Conservation (phyloP, 2,329 filamentous ascomycete species). For the Ascochyta koolunga region DNA sequence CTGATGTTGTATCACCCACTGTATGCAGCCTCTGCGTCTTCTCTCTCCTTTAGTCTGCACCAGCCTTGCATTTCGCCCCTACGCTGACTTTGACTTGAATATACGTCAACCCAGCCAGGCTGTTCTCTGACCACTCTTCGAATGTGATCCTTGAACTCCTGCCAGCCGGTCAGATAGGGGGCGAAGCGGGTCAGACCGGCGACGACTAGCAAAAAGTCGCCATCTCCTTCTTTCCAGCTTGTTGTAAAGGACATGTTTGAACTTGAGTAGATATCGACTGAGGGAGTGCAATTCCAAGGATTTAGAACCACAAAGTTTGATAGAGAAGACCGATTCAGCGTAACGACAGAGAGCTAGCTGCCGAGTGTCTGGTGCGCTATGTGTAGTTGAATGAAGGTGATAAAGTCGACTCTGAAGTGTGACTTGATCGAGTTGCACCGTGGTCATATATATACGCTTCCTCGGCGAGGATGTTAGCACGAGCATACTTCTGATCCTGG, state of each 20-base stretch:
- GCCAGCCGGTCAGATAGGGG: constrained; percentile 41
- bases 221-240: constrained; percentile 26
- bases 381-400: neutral
- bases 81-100: constrained; percentile 29
- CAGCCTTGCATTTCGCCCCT: constrained; percentile 44
- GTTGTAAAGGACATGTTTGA: constrained; percentile 20
- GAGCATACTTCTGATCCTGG: neutral
- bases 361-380: neutral
- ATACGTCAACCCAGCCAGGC: constrained; percentile 47
- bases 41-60: constrained; percentile 42
- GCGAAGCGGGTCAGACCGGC: constrained; percentile 34
- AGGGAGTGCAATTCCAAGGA: neutral
- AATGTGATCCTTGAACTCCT: constrained; percentile 48
- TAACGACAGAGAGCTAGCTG: neutral
- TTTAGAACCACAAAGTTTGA: neutral
- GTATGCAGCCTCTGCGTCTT: constrained; percentile 44
- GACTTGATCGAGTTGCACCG: neutral
- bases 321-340: neutral
- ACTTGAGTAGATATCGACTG: neutral
- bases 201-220: constrained; percentile 40
- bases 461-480: constrained; percentile 1
- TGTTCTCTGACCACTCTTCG: constrained; percentile 43
- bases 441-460: constrained; percentile 10
- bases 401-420: neutral
- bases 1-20: constrained; percentile 25